These are phyloP conservation scores for Rhynchosporium graminicola DNA, from an alignment of 2,329 filamentous ascomycete genomes.

Conservation along the genomic window DNA sequence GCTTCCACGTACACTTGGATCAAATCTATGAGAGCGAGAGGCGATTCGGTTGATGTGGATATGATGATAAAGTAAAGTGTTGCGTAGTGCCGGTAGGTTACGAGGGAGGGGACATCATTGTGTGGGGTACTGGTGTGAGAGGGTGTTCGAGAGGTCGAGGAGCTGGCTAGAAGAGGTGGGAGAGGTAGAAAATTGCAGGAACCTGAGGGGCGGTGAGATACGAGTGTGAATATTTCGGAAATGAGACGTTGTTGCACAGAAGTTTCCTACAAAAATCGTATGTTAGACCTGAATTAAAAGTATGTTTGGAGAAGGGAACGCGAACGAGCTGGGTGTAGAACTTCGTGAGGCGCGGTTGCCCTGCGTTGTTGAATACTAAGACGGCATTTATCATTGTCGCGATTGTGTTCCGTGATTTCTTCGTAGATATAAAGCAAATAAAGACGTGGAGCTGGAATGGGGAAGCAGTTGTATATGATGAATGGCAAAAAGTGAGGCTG, in stretches of 20 bases:
- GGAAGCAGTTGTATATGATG: not conserved
- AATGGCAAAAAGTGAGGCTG: conserved; percentile 11
- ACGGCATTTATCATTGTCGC: conserved; percentile 92
- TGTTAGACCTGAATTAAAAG: conserved; percentile 17
- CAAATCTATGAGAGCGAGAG: conserved; percentile 89
- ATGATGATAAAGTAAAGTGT: conserved; percentile 99
- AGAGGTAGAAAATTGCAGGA: conserved; percentile 96
- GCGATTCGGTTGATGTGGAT: conserved; percentile 92
- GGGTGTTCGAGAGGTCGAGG: conserved; percentile 68
- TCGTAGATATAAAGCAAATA: not conserved
- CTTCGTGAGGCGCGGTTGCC: conserved; percentile 93
- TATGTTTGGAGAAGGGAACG: not conserved
- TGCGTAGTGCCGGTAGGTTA: conserved; percentile 97
- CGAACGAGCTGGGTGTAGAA: conserved; percentile 94
- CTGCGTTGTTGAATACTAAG: conserved; percentile 97
- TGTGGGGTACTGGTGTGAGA: conserved; percentile 62
- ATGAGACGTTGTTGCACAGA: conserved; percentile 96
- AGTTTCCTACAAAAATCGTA: conserved; percentile 68
- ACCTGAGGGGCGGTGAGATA: conserved; percentile 85
- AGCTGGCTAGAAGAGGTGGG: conserved; percentile 63
- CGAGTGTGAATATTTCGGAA: conserved; percentile 94
- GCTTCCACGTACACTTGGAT: conserved; percentile 99
- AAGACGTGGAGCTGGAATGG: not conserved
- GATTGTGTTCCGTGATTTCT: not conserved
- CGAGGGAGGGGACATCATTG: conserved; percentile 89